Base-by-base conservation (phyloP, 306 rosid species). In the Betula pendula region DNA sequence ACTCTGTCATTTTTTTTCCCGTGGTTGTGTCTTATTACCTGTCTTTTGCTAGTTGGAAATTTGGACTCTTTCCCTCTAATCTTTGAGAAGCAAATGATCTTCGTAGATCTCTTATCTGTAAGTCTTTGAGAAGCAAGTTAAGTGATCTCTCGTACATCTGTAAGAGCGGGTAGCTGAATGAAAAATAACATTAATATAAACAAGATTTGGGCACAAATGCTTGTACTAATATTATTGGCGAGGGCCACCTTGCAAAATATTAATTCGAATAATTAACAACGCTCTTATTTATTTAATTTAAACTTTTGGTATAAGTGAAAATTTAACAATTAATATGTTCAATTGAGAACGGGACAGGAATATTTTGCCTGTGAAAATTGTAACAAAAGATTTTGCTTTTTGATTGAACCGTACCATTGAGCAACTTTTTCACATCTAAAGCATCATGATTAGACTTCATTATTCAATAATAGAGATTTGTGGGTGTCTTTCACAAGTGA, bases 1-100 rank as follows among this genome's bases (percentile, higher is more conserved):
- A n/a, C n/a, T n/a, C n/a, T n/a, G n/a, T 9, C 25, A 19, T 13
- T 27, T 3, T 25, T 16, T 59, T 70, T 48, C n/a, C 74, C 52
- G 35, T 48, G 76, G 29, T 53, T 35, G 33, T 71, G 83, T 71
- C 83, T 74, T 60, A 33, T 74, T 60, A 20, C 56, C 72, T 50
- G 71, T 70, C 19, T 74, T 35, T 35, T 69, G 24, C 42, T 55
- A 51, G 59, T 38, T 17, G 45, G 42, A 58, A n/a, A 40, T 72
- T 59, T 82, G 71, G 44, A 78, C 29, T 27, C 17, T 27, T 51
- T 53, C 59, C n/a, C 52, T 9, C n/a, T 50, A 16, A 33, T 70
- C 73, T 49, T 40, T 73, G 35, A 68, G 63, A 50, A 29, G 35
- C 20, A 13, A 68, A 31, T 49, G 7, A 42, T 51, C 16, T 24